phyloP scores from a whole-genome alignment of 108 stramenopile genomes.

The Pseudonitzschia pungens region DNA sequence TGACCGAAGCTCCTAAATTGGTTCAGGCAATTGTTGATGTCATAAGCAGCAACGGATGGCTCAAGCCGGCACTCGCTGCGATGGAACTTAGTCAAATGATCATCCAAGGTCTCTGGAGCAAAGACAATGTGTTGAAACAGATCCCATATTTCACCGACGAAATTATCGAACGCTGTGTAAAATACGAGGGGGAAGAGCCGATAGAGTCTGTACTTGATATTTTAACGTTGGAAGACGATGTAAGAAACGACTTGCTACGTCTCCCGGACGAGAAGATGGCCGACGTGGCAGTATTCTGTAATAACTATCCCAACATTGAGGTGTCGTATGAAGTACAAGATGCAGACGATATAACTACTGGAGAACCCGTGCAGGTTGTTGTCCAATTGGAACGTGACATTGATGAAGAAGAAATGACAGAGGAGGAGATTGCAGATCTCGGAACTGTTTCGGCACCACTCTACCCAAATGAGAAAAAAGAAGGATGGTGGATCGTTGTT shows the following conservation, averaged over 20 bases:
- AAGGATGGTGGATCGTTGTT: constrained; percentile 97
- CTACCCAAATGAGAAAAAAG: constrained; percentile 90
- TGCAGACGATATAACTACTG: constrained; percentile 81
- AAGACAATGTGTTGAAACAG: constrained; percentile 85
- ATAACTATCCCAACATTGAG: constrained; percentile 96
- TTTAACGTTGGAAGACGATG: constrained; percentile 92
- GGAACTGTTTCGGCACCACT: constrained; percentile 85
- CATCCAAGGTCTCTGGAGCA: constrained; percentile 96
- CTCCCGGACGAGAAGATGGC: constrained; percentile 92
- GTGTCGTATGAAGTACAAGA: constrained; percentile 86
- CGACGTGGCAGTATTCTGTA: constrained; percentile 97
- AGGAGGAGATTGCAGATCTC: constrained; percentile 71
- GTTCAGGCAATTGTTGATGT: constrained; percentile 98
- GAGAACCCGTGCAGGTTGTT: constrained; percentile 84
- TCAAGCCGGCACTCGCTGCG: constrained; percentile 95
- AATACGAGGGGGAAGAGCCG: constrained; percentile 71
- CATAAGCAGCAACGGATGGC: constrained; percentile 95
- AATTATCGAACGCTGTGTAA: constrained; percentile 71
- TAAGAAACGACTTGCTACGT: constrained; percentile 84
- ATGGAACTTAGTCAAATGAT: constrained; percentile 99
- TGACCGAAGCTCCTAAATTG: constrained; percentile 78
- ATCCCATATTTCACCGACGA: constrained; percentile 97
- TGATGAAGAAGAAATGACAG: constrained; percentile 85
- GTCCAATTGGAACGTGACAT: constrained; percentile 91
- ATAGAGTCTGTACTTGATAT: constrained; percentile 93